Evolutionary conservation across 2,329 filamentous ascomycete genomes (phyloP), one percentile per base, ranked within the genome.

Genomic region (Fusarium xylarioides): DNA sequence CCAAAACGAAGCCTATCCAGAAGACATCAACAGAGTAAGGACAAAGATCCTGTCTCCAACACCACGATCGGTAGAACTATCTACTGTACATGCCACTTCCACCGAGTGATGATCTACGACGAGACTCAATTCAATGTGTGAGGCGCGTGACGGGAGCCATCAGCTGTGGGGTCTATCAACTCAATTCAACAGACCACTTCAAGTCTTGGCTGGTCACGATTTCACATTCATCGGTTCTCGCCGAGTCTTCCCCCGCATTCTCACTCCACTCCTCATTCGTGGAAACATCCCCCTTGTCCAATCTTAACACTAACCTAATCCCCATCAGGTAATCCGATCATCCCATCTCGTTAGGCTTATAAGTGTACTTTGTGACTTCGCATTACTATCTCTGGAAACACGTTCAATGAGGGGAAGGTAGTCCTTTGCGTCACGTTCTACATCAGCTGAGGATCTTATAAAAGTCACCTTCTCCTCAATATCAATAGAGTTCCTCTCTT

Each of bases 371-470:
- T 40, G 53, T 37, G 62, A 67, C 64, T 67, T 67, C 64, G 64
- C 64, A 67, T 67, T 67, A 52, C 64, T 52, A 32, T 67, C 28
- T 67, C 23, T 40, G 64, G 64, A 67, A 38, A 62, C 32, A 56
- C 23, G 55, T 28, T 28, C 5, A 10, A 23, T 60, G 64, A 67
- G 64, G 64, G 64, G 64, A 67, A 67, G 53, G 44, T 1, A 11
- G 21, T 38, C 19, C 60, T 67, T 32, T 52, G 52, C 28, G 64
- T 67, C 64, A 67, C 43, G 63, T 66, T 49, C 14, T 34, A 11
- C 23, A 43, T 54, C 26, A 43, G 14, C 43, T 54, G 62, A 40
- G 26, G 12, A 42, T 43, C 12, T 28, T 37, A 38, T 37, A 35
- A 54, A 32, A 46, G 34, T 15, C 26, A 35, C 35, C 34, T 35